phyloP scores from a whole-genome alignment of 2,329 filamentous ascomycete species.

The Fusarium devonianum region DNA sequence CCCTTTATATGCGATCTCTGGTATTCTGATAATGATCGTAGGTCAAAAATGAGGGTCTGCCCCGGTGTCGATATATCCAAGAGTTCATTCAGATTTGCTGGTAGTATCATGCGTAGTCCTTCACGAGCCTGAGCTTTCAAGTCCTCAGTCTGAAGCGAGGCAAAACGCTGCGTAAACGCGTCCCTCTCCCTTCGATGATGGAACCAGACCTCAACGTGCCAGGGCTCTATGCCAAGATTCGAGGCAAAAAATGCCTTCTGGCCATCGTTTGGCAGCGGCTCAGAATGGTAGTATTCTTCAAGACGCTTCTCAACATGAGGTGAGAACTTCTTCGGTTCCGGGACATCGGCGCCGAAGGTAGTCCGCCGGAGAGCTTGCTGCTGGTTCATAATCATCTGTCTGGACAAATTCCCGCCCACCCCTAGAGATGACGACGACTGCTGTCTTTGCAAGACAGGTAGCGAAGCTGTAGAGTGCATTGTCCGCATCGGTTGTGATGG shows the following conservation, averaged over 20 bases:
- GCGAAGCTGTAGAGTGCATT: constrained; percentile 37
- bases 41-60: constrained; percentile 58
- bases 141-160: constrained; percentile 53
- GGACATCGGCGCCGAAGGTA: constrained; percentile 49
- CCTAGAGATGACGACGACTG: constrained; percentile 31
- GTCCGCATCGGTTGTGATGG: constrained; percentile 30
- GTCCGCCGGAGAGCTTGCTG: constrained; percentile 52
- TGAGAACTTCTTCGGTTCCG: constrained; percentile 56
- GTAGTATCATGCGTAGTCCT: constrained; percentile 57
- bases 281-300: constrained; percentile 60
- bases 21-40: constrained; percentile 56
- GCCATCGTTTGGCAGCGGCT: constrained; percentile 57
- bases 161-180: constrained; percentile 53
- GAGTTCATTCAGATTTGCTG: constrained; percentile 58
- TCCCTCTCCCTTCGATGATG: constrained; percentile 61
- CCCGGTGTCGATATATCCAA: constrained; percentile 58
- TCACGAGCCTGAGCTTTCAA: constrained; percentile 42
- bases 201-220: constrained; percentile 64
- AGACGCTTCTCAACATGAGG: constrained; percentile 58
- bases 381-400: constrained; percentile 55
- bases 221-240: constrained; percentile 59
- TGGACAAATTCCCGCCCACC: constrained; percentile 44
- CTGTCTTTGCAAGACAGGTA: constrained; percentile 33
- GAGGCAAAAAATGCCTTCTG: constrained; percentile 63
- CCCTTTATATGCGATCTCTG: constrained; percentile 60